Percentiles rank a stretch among this genome's conserved stretches.
phyloP scores from a whole-genome alignment of 2,329 filamentous ascomycete species.

The Camptophora hylomeconis region DNA sequence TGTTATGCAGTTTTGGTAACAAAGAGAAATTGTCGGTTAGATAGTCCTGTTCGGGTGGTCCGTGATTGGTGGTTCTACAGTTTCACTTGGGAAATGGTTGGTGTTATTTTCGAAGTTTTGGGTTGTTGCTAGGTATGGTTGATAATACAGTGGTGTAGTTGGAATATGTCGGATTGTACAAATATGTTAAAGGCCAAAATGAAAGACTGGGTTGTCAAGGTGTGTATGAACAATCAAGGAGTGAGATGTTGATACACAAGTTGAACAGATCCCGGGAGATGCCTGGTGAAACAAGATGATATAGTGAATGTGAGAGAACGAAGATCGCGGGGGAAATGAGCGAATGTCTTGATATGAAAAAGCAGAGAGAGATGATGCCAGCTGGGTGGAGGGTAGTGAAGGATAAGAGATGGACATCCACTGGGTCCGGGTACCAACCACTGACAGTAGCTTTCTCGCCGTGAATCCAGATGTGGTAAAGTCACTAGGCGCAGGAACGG shows the following conservation, averaged over 20 bases:
- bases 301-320: slow-evolving; percentile 15
- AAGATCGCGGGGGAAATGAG: slow-evolving; percentile 17
- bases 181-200: slow-evolving; percentile 12
- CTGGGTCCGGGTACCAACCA: no score
- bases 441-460: no score
- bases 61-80: no score
- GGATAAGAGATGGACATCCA: slow-evolving; percentile 18
- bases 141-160: slow-evolving; percentile 1
- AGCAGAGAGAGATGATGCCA: slow-evolving; percentile 13
- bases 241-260: slow-evolving; percentile 16
- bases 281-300: slow-evolving; percentile 16
- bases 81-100: no score
- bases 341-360: slow-evolving; percentile 18
- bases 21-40: slow-evolving; percentile 2
- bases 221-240: no score
- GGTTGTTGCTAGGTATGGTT: slow-evolving; percentile 3
- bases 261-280: slow-evolving; percentile 18
- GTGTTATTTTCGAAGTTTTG: no score
- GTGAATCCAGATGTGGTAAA: no score
- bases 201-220: slow-evolving; percentile 18
- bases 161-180: slow-evolving; percentile 10
- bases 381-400: slow-evolving; percentile 14
- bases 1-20: slow-evolving; percentile 9
- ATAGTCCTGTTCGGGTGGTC: no score
- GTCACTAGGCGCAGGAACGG: slow-evolving; percentile 4